Percentiles rank a stretch among this genome's conserved stretches.
Evolutionary conservation across 306 rosid genomes (phyloP).

Genomic region (Gleditsia sinensis): DNA sequence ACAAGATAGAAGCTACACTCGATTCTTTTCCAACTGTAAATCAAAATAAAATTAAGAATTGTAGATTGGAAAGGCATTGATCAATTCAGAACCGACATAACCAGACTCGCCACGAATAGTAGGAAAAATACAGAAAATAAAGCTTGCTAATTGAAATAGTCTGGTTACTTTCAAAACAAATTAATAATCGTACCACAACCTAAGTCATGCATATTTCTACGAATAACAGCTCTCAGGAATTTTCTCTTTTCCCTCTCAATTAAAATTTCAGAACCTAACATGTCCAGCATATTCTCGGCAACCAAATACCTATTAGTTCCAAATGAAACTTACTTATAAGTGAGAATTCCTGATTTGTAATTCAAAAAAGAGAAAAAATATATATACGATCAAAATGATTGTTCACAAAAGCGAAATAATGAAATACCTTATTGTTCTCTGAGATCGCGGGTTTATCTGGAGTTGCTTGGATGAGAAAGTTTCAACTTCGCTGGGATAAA

Average conservation of each 20-base stretch:
- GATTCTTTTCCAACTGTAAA: slow-evolving; percentile 9
- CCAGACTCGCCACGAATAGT: neutral
- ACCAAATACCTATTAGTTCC: neutral
- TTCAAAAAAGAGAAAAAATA: neutral
- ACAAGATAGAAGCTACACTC: neutral
- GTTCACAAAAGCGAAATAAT: neutral
- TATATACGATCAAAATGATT: neutral
- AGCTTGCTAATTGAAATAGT: neutral
- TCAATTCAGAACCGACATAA: neutral
- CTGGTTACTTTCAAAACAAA: neutral
- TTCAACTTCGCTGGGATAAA: neutral
- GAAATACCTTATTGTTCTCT: neutral
- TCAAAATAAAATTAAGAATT: neutral
- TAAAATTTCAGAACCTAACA: neutral
- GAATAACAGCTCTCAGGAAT: neutral
- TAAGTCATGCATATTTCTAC: neutral
- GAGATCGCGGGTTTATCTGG: neutral
- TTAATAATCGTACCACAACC: neutral
- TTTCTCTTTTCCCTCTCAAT: neutral
- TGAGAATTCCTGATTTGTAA: neutral
- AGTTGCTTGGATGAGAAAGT: neutral
- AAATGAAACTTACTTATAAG: neutral
- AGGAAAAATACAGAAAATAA: neutral
- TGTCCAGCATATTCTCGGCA: neutral
- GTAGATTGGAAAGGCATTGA: neutral